Base-by-base conservation (phyloP, 1,139 yeast species). In the Kodamaea alishanica region DNA sequence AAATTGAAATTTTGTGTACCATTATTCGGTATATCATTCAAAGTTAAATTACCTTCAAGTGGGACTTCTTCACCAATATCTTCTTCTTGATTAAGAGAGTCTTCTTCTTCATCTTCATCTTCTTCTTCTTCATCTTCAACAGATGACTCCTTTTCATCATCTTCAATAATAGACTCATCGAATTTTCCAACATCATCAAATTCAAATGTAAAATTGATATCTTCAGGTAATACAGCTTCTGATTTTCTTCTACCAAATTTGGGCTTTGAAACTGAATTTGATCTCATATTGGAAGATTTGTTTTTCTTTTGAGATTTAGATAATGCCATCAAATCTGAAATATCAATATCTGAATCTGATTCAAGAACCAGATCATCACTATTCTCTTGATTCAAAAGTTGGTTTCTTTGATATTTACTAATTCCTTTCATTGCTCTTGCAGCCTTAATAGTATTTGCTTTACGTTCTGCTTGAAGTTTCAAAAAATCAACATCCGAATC, bases 401-500 rank as follows among this genome's bases (percentile, higher is more conserved):
- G 35, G 29, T 15, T 26, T 8, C 30, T 32, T 26, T 38, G 39
- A 27, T 32, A 31, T 51, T 41, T 59, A 45, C 48, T 39, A 43
- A 54, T 32, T 3, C 56, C 55, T 47, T 70, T 76, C 50, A 70
- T 55, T 6, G 76, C 77, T 42, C 75, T 65, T 12, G 69, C 74
- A 0, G 76, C 75, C 46, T 75, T 70, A 65, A 74, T 61, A 1
- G 80, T 70, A 38, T 67, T 70, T 26, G 77, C 77, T 58, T 82
- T 79, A 47, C 79, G 69, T 52, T 81, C 83, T 6, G 82, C 85
- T 32, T 84, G 84, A 43, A 83, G 61, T 56, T 75, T 77, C 10
- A 83, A 84, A 54, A 81, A 82, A 58, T 84, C 92, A 4, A 82
- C 79, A 49, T 79, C 82, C 27, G 79, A 79, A 49, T 82, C 89